Evolutionary conservation across 176 grass and related monocot genomes (phyloP).

Genomic region (Bolboschoenus planiculmis): DNA sequence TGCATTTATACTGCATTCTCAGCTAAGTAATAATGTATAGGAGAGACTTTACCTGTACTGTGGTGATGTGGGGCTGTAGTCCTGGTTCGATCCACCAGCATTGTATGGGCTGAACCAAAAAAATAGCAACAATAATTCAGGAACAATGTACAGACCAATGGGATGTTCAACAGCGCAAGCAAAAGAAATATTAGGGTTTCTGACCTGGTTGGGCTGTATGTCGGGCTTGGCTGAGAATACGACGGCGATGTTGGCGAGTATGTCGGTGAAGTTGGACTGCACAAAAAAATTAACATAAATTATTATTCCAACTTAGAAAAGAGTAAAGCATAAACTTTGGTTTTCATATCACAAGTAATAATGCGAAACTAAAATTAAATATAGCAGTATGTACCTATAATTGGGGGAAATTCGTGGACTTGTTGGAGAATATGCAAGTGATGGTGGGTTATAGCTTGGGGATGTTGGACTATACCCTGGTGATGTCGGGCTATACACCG

Average conservation of each 20-base stretch:
- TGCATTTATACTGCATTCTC: not conserved
- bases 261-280: conserved; percentile 66
- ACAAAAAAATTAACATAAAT: conserved; percentile 5
- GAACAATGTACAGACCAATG: not conserved
- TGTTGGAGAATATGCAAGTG: conserved; percentile 18
- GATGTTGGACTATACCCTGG: conserved; percentile 16
- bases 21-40: not conserved
- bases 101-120: conserved; percentile 50
- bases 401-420: conserved; percentile 22
- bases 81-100: conserved; percentile 52
- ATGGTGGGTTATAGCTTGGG: conserved; percentile 16
- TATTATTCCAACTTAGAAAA: not conserved
- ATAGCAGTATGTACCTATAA: not conserved
- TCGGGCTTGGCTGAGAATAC: conserved; percentile 65
- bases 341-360: not conserved
- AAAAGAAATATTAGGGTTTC: not conserved
- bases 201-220: conserved; percentile 87
- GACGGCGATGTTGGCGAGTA: conserved; percentile 94
- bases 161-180: not conserved
- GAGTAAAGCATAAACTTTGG: not conserved
- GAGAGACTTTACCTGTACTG: conserved; percentile 55
- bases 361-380: conserved; percentile 7
- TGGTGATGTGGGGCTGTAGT: conserved; percentile 89
- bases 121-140: not conserved
- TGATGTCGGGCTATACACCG: conserved; percentile 15